Percentiles rank a stretch among this genome's conserved stretches.
Evolutionary conservation across 352 stramenopile species (phyloP).

Genomic region (Globisporangium recalcitrans): DNA sequence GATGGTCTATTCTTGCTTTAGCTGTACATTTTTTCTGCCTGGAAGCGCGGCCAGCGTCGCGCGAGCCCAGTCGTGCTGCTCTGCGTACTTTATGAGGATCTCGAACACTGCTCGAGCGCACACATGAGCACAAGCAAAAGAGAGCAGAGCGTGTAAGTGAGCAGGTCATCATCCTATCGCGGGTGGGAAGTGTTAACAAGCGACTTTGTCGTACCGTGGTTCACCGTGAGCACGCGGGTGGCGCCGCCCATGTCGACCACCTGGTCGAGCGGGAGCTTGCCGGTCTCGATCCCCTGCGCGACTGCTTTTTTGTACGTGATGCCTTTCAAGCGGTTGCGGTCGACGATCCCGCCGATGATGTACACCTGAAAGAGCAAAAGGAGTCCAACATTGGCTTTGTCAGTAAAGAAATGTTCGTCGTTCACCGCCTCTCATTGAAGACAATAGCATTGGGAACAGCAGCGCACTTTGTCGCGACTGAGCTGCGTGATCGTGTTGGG

Average conservation of each 20-base stretch:
- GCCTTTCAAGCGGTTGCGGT: constrained; percentile 95
- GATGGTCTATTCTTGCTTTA: constrained; percentile 34
- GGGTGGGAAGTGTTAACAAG: background rate
- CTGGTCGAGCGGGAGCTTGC: constrained; percentile 89
- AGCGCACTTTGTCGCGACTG: constrained; percentile 70
- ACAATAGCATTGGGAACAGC: background rate
- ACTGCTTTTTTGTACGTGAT: constrained; percentile 90
- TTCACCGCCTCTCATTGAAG: no score
- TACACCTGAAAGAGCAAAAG: constrained; percentile 59
- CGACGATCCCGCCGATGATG: constrained; percentile 96
- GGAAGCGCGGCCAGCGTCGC: constrained; percentile 65
- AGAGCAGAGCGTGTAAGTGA: background rate
- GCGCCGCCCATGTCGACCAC: constrained; percentile 63
- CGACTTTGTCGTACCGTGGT: constrained; percentile 55
- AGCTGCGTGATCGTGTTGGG: constrained; percentile 87
- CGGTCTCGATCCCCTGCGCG: constrained; percentile 86
- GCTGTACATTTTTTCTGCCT: constrained; percentile 57
- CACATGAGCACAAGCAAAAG: background rate
- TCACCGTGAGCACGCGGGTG: constrained; percentile 85
- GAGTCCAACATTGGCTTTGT: background rate
- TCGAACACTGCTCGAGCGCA: constrained; percentile 50
- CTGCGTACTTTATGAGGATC: constrained; percentile 66
- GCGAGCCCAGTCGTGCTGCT: constrained; percentile 70
- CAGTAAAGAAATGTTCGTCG: background rate
- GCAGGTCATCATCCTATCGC: background rate